Conservation (phyloP, 1,139 yeast genomes). For the Diutina siamensis region DNA sequence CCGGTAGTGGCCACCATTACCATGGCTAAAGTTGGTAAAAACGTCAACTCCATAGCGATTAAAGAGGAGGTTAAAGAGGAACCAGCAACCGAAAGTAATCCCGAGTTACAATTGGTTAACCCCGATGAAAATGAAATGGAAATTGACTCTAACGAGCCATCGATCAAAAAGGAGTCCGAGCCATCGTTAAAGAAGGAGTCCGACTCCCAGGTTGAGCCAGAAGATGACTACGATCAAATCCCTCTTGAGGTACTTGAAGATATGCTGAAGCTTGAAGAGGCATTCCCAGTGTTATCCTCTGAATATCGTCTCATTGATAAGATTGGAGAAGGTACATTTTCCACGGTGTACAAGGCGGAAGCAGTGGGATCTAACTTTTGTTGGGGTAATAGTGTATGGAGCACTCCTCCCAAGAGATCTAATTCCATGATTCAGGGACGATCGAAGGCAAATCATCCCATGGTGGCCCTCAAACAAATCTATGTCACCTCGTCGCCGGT, state of each 20-base stretch:
- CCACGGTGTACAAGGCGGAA: constrained; percentile 82
- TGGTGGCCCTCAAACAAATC: constrained; percentile 86
- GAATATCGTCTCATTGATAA: constrained; percentile 65
- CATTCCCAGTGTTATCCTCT: constrained; percentile 50
- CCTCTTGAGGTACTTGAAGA: constrained; percentile 51
- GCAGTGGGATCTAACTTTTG: constrained; percentile 40
- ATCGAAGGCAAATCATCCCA: constrained; percentile 25
- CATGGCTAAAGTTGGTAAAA: not conserved
- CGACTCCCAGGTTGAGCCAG: no score
- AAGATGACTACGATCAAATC: constrained; percentile 21
- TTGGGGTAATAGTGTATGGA: constrained; percentile 32
- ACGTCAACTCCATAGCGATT: no score
- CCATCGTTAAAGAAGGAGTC: no score
- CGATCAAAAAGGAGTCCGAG: no score
- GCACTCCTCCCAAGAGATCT: constrained; percentile 25
- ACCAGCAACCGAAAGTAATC: no score
- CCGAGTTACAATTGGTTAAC: no score
- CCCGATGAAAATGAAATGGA: no score
- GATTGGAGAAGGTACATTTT: constrained; percentile 93
- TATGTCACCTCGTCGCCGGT: constrained; percentile 93
- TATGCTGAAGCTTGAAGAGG: constrained; percentile 47
- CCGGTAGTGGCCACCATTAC: not conserved
- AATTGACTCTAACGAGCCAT: no score
- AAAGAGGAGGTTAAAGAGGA: no score
- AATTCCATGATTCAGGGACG: not conserved